Conservation (phyloP, 805 yeast genomes). For the Dipodascus albidus region DNA sequence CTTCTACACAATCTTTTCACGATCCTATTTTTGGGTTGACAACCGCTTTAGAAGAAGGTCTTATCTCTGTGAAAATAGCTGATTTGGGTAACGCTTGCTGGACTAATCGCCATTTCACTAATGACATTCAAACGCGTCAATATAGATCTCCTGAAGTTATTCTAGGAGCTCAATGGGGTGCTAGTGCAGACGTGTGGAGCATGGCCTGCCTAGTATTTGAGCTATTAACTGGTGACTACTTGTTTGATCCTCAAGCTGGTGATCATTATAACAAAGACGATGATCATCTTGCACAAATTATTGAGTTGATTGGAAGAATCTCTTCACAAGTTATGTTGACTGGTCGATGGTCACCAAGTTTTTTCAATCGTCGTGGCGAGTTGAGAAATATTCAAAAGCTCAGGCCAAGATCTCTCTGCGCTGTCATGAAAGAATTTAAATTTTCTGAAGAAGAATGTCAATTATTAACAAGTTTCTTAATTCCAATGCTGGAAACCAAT, state of each 20-base stretch:
- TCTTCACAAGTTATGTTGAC: slow-evolving; percentile 48
- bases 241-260: slow-evolving; percentile 70
- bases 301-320: slow-evolving; percentile 65
- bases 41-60: slow-evolving; percentile 30
- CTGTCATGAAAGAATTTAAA: slow-evolving; percentile 74
- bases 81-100: slow-evolving; percentile 91
- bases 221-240: slow-evolving; percentile 83
- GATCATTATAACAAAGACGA: slow-evolving; percentile 72
- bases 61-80: slow-evolving; percentile 75
- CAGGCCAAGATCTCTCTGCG: slow-evolving; percentile 80
- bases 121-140: slow-evolving; percentile 86
- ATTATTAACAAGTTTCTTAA: slow-evolving; percentile 61
- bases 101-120: slow-evolving; percentile 67
- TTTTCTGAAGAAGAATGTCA: slow-evolving; percentile 56
- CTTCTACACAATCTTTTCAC: slow-evolving; percentile 7
- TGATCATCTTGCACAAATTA: slow-evolving; percentile 92
- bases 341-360: slow-evolving; percentile 49
- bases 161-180: slow-evolving; percentile 83
- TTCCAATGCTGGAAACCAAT: slow-evolving; percentile 72
- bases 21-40: slow-evolving; percentile 8
- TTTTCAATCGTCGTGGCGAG: slow-evolving; percentile 56
- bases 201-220: slow-evolving; percentile 86
- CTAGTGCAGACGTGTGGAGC: slow-evolving; percentile 94
- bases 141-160: slow-evolving; percentile 86
- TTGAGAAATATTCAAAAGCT: slow-evolving; percentile 68